A percentile compares a stretch with the other conserved stretches of the same genome.
Evolutionary conservation across 1,284 basidiomycete species (phyloP).

Genomic region (Ustilago vetiveriae): DNA sequence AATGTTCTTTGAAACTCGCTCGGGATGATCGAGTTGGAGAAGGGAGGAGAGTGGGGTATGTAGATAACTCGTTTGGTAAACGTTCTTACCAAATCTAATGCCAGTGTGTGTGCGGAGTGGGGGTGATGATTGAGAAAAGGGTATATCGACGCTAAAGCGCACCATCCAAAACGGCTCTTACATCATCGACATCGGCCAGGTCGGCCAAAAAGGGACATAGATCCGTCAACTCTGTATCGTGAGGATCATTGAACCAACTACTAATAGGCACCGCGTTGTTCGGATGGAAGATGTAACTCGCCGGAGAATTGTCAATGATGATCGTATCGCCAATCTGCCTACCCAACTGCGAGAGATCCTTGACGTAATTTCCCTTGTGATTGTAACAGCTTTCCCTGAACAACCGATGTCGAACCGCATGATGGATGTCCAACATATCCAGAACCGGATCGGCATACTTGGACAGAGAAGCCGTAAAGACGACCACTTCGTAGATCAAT

Average conservation of each 20-base stretch:
- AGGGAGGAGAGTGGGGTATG: not conserved
- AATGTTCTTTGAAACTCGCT: too few relatives aligned
- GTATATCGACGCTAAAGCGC: constrained; percentile 9
- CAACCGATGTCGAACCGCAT: constrained; percentile 90
- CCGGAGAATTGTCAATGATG: constrained; percentile 98
- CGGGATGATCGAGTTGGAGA: too few relatives aligned
- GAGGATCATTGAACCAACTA: constrained; percentile 89
- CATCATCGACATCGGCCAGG: constrained; percentile 83
- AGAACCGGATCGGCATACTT: constrained; percentile 99
- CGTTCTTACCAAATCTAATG: too few relatives aligned
- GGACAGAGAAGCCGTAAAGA: constrained; percentile 96
- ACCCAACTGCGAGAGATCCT: constrained; percentile 96
- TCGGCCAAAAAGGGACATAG: constrained; percentile 92
- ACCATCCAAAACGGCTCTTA: constrained; percentile 85
- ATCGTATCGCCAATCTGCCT: constrained; percentile 91
- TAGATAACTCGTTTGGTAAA: too few relatives aligned
- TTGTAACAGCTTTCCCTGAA: constrained; percentile 99
- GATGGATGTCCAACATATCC: constrained; percentile 92
- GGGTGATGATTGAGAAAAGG: too few relatives aligned
- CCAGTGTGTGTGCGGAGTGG: too few relatives aligned
- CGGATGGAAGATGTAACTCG: constrained; percentile 98
- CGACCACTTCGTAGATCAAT: constrained; percentile 95
- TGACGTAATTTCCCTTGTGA: constrained; percentile 98
- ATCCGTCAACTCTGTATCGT: constrained; percentile 93
- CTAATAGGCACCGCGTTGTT: constrained; percentile 99